Base-by-base conservation (phyloP, 306 rosid species). In the Datisca glomerata region DNA sequence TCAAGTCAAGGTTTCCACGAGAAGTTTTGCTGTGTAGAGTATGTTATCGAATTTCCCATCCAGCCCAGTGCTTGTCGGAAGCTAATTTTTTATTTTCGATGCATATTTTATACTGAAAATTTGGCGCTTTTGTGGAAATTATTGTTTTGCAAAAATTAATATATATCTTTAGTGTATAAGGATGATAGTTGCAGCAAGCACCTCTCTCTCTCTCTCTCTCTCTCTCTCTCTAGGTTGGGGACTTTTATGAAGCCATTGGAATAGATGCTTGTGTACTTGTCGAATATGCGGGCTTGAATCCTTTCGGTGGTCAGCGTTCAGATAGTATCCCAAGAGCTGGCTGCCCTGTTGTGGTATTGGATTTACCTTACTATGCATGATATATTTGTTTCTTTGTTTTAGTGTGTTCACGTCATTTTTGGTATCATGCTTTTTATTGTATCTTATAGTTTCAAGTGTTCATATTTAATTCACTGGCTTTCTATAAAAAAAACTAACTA, bases 271-370 rank as follows among this genome's bases (percentile, higher is more conserved):
- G 93, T 47, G 44, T 87, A 22, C 85, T 87, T 61, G 96, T 87
- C 31, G 94, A 87, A 57, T 79, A 71, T 59, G 94, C 94, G 1
- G 96, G 96, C 58, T 69, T 87, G 46, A 87, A 87, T 58, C 96
- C 96, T 60, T 76, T 72, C 49, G 96, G 96, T 2, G 96, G 94
- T 46, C 65, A 79, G 42, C 94, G 78, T 18, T 61, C 86, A 24
- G 96, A 82, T 62, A 74, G 89, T 41, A 53, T 71, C 59, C 96
- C 96, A 18, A 79, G 63, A 68, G 96, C 96, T 63, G 93, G 96
- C 57, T 87, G 94, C 66, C 96, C 89, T 20, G 94, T 87, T 61
- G 69, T 87, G 93, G 96, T 87, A 85, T 47, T 43, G 38, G 3
- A 24, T 43, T 52, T 50, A n/a, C n/a, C n/a, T 18, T 46, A 37